Conservation (phyloP, 73 alveolate genomes). For the Uronychia setigera region DNA sequence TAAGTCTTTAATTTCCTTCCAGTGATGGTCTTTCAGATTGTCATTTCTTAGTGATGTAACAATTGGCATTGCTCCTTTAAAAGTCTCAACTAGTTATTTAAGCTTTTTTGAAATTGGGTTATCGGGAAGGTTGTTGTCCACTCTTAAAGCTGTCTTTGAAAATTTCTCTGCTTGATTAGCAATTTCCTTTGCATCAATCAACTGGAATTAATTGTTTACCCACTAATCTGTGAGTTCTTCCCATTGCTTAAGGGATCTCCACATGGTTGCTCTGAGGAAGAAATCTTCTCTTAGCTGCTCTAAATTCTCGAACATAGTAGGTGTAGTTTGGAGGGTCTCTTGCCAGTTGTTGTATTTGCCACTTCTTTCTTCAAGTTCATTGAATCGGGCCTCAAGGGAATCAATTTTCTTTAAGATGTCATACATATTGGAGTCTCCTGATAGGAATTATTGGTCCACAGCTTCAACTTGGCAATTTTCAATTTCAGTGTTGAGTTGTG, state of each 20-base stretch:
- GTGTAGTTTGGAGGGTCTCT: constrained; percentile 47
- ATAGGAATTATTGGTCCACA: constrained; percentile 20
- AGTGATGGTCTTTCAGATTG: constrained; percentile 75
- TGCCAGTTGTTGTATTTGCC: constrained; percentile 53
- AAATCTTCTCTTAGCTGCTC: constrained; percentile 69
- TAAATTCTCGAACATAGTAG: constrained; percentile 73
- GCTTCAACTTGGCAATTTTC: constrained; percentile 19
- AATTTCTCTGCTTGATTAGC: constrained; percentile 74
- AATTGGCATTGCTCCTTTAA: constrained; percentile 88
- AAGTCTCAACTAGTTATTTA: constrained; percentile 76
- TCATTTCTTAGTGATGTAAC: constrained; percentile 83
- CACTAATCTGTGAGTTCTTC: constrained; percentile 69
- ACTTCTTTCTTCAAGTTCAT: constrained; percentile 30
- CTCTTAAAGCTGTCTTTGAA: constrained; percentile 69
- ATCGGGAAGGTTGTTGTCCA: constrained; percentile 81
- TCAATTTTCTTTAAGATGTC: constrained; percentile 33
- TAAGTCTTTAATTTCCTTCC: constrained; percentile 82
- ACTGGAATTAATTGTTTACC: constrained; percentile 57
- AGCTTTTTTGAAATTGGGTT: constrained; percentile 69
- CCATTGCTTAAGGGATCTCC: constrained; percentile 89
- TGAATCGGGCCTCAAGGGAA: constrained; percentile 31
- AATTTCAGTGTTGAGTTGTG: constrained; percentile 37
- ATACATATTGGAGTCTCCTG: constrained; percentile 53
- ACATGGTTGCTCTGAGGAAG: constrained; percentile 69
- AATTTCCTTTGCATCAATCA: constrained; percentile 77